Evolutionary conservation across 257 asterid species (phyloP).

Genomic region (Ilex aquifolium): DNA sequence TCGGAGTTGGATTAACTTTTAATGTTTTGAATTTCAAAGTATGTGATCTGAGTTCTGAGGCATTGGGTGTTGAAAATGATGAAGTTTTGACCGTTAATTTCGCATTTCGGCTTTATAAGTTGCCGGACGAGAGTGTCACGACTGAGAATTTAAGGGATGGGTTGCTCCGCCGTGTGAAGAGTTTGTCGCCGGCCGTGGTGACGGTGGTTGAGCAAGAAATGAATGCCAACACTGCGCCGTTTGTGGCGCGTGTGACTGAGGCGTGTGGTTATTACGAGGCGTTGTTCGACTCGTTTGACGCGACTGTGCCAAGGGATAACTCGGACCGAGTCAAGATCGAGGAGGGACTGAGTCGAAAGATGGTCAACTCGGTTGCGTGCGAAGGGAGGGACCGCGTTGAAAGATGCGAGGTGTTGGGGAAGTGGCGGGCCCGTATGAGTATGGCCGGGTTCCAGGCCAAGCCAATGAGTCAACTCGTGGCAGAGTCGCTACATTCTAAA

Average conservation of each 20-base stretch:
- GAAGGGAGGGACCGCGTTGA: constrained; percentile 87
- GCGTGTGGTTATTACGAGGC: constrained; percentile 54
- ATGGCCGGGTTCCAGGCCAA: constrained; percentile 71
- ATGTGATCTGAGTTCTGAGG: constrained; percentile 33
- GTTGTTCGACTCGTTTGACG: constrained; percentile 64
- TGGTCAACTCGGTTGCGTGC: constrained; percentile 83
- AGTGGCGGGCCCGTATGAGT: constrained; percentile 82
- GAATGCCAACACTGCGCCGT: constrained; percentile 67
- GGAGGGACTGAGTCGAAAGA: constrained; percentile 66
- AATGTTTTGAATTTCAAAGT: constrained; percentile 15
- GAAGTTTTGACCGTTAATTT: constrained; percentile 71
- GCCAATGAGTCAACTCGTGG: constrained; percentile 43
- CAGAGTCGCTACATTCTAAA: constrained; percentile 48
- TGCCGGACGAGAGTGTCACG: constrained; percentile 90
- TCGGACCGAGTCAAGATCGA: constrained; percentile 57
- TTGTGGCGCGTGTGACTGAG: constrained; percentile 62
- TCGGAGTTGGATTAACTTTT: constrained; percentile 42
- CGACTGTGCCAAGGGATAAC: constrained; percentile 37
- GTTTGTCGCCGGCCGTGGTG: constrained; percentile 54
- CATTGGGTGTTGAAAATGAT: constrained; percentile 30
- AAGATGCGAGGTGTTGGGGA: constrained; percentile 79
- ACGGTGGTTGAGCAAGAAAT: constrained; percentile 80
- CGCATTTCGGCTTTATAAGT: constrained; percentile 52
- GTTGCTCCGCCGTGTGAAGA: constrained; percentile 72
- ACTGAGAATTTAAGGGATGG: constrained; percentile 67